These are phyloP conservation scores for Pseudoscleropodium purum DNA, from an alignment of 225 moss, liverwort and hornwort species.

Conservation along the genomic window DNA sequence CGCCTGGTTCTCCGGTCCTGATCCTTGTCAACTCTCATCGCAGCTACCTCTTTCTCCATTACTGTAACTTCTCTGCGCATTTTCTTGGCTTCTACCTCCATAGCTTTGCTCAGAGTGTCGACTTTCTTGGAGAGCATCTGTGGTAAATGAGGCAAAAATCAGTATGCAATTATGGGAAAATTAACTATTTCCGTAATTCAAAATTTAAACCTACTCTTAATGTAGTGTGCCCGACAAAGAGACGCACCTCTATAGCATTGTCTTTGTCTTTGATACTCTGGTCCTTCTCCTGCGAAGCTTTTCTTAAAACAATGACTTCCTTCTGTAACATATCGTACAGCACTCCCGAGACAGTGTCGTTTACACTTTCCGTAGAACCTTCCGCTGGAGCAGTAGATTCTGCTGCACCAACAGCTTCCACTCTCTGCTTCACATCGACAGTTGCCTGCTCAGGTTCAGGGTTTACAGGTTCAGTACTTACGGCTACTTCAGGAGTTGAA, in stretches of 20 bases:
- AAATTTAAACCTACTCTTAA: background rate
- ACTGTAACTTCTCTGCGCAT: slow-evolving; percentile 97
- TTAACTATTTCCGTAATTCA: background rate
- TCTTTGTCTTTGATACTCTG: slow-evolving; percentile 56
- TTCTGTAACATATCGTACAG: slow-evolving; percentile 70
- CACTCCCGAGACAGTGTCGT: slow-evolving; percentile 45
- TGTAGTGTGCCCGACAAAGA: background rate
- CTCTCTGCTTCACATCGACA: slow-evolving; percentile 8
- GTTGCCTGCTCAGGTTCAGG: slow-evolving; percentile 12
- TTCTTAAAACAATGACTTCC: slow-evolving; percentile 45
- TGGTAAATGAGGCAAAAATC: background rate
- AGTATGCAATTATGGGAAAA: background rate
- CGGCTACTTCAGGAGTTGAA: background rate
- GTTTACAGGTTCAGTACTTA: slow-evolving; percentile 12
- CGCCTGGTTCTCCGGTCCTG: slow-evolving; percentile 89
- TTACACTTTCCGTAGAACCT: slow-evolving; percentile 9
- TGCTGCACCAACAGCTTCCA: slow-evolving; percentile 1
- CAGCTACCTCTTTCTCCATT: slow-evolving; percentile 98
- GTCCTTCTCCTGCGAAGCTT: slow-evolving; percentile 53
- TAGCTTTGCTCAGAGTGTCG: slow-evolving; percentile 93
- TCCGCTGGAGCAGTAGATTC: slow-evolving; percentile 20
- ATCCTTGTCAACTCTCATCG: slow-evolving; percentile 94
- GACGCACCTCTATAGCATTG: slow-evolving; percentile 47
- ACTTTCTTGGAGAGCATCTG: slow-evolving; percentile 99
- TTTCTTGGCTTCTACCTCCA: slow-evolving; percentile 99